These are phyloP conservation scores for Monarda citriodora DNA, from an alignment of 305 asterid species.

Conservation along the genomic window DNA sequence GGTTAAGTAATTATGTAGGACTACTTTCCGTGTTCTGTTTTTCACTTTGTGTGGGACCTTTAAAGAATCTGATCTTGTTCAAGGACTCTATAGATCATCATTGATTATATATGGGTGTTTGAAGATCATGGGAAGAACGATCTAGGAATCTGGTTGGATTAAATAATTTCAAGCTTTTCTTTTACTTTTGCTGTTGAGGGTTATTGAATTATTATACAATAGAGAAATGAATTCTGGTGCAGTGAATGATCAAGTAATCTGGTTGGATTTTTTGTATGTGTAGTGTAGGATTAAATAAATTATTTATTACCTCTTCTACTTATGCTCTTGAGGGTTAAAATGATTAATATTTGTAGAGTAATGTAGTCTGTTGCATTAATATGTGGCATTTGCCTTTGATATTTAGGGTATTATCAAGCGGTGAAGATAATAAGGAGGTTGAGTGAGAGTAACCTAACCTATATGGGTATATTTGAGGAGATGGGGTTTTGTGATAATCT, in stretches of 20 bases:
- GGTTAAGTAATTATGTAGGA: constrained; percentile 4
- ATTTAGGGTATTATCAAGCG: constrained; percentile 10
- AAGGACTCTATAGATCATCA: constrained; percentile 13
- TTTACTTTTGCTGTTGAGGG: not conserved
- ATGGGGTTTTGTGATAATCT: constrained; percentile 51
- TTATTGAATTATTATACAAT: no score
- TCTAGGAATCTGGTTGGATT: not conserved
- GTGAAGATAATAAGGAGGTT: constrained; percentile 8
- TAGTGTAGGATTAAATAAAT: no score
- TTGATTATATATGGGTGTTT: not conserved
- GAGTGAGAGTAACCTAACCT: constrained; percentile 14
- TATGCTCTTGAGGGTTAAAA: constrained; percentile 2
- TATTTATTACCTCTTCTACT: not conserved
- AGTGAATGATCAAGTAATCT: constrained; percentile 14
- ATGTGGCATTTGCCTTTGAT: constrained; percentile 12
- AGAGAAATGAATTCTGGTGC: no score
- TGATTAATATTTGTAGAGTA: constrained; percentile 3
- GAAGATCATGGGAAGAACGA: no score
- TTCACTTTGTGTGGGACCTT: constrained; percentile 4
- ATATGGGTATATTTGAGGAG: constrained; percentile 55
- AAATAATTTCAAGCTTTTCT: not conserved
- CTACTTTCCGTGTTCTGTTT: not conserved
- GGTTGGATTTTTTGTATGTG: constrained; percentile 6
- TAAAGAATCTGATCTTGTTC: constrained; percentile 14
- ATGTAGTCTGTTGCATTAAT: constrained; percentile 6